Percentiles rank a stretch among this genome's conserved stretches.
phyloP scores from a whole-genome alignment of 768 basidiomycete species.

The Xerocomus brunneocitrinus region DNA sequence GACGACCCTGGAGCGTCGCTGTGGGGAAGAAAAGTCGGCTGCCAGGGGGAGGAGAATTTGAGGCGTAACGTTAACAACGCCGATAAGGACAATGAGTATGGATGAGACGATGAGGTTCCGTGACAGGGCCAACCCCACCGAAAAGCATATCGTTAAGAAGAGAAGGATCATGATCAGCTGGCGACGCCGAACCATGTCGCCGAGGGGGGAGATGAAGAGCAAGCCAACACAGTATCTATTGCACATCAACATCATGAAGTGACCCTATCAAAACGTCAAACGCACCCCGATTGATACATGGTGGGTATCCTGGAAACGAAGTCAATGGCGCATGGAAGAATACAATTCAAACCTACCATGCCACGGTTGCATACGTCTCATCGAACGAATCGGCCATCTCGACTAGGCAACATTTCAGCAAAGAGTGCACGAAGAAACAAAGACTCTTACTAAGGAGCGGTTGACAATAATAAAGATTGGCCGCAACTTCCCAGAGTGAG shows the following conservation, averaged over 20 bases:
- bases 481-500: conserved; percentile 32
- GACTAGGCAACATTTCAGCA: conserved; percentile 9
- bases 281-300: conserved; percentile 62
- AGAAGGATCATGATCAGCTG: conserved; percentile 37
- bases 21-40: conserved; percentile 39
- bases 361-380: conserved; percentile 31
- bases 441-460: conserved; percentile 59
- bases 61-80: conserved; percentile 37
- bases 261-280: not conserved
- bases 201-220: conserved; percentile 42
- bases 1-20: conserved; percentile 19
- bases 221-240: conserved; percentile 29
- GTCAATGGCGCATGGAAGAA: not conserved
- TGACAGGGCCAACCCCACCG: conserved; percentile 38
- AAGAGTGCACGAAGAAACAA: not conserved
- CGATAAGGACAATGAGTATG: conserved; percentile 34
- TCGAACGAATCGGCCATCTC: conserved; percentile 36
- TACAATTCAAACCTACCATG: conserved; percentile 19
- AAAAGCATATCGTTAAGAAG: conserved; percentile 31
- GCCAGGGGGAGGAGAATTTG: conserved; percentile 41
- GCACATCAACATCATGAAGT: not conserved
- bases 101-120: conserved; percentile 31
- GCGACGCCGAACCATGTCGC: conserved; percentile 43
- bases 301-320: conserved; percentile 49
- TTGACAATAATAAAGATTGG: conserved; percentile 81